Evolutionary conservation across 75 land plant species (phyloP).

Genomic region (Cupressus sempervirens): DNA sequence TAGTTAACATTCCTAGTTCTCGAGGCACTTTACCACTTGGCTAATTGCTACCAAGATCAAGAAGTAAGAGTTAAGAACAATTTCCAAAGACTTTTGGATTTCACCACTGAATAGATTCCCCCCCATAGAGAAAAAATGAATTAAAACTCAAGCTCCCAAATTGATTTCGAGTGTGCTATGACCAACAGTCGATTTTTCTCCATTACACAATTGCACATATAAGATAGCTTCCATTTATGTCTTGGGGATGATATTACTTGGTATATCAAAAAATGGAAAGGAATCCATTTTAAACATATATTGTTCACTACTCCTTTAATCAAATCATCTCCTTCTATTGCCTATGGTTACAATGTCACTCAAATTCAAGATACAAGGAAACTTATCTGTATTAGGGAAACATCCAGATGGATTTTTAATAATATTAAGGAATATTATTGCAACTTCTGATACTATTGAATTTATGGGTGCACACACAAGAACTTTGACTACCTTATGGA

Average conservation of each 20-base stretch:
- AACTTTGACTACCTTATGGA: conserved; percentile 23
- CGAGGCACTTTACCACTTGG: conserved; percentile 8
- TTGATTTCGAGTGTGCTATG: too few relatives aligned
- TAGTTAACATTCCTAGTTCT: background rate
- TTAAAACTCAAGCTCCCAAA: too few relatives aligned
- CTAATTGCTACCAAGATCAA: conserved; percentile 13
- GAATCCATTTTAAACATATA: too few relatives aligned
- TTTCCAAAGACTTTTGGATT: conserved; percentile 9
- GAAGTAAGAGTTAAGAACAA: conserved; percentile 2
- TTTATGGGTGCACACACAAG: conserved; percentile 76
- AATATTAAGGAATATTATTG: conserved; percentile 24
- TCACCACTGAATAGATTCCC: background rate
- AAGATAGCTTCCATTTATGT: too few relatives aligned
- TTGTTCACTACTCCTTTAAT: too few relatives aligned
- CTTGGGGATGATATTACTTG: too few relatives aligned
- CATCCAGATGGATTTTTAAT: conserved; percentile 4
- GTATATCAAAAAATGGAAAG: too few relatives aligned
- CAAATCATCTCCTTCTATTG: conserved; percentile 41
- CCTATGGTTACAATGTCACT: conserved; percentile 58
- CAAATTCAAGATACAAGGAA: conserved; percentile 7
- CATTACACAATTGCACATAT: too few relatives aligned
- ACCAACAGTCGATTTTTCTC: too few relatives aligned
- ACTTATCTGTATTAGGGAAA: background rate
- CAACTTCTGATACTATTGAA: conserved; percentile 49
- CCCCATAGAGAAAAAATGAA: too few relatives aligned